These are phyloP conservation scores for Porpolomopsis calyptriformis DNA, from an alignment of 768 basidiomycete species.

Conservation along the genomic window DNA sequence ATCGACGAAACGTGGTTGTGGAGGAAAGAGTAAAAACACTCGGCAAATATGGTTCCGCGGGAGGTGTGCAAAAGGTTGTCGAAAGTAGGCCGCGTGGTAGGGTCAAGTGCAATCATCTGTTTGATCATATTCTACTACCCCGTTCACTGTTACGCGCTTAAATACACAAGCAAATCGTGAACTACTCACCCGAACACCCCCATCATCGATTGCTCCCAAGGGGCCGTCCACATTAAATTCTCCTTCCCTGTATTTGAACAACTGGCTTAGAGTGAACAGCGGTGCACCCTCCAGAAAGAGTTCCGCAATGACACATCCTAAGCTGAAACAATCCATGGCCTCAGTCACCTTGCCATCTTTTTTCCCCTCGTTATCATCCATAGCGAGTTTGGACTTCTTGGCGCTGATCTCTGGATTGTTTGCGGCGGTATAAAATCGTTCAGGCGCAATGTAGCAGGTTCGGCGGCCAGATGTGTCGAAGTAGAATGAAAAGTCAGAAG, in stretches of 20 bases:
- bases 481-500: conserved; percentile 95
- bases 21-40: conserved; percentile 90
- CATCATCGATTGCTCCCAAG: conserved; percentile 68
- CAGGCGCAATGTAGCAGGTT: conserved; percentile 94
- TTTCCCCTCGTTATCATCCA: conserved; percentile 50
- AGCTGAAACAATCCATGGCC: conserved; percentile 95
- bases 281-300: conserved; percentile 91
- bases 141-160: conserved; percentile 10
- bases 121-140: conserved; percentile 66
- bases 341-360: conserved; percentile 81
- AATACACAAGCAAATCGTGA: conserved; percentile 11
- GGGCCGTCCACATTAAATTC: conserved; percentile 67
- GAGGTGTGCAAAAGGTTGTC: conserved; percentile 65
- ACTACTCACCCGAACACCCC: conserved; percentile 62
- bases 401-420: conserved; percentile 59
- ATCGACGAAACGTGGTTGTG: conserved; percentile 80
- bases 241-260: conserved; percentile 89
- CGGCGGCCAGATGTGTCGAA: conserved; percentile 91
- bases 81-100: conserved; percentile 68
- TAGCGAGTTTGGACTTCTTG: conserved; percentile 46
- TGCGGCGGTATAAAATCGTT: conserved; percentile 78
- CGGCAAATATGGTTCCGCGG: conserved; percentile 76
- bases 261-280: conserved; percentile 85
- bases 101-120: conserved; percentile 82
- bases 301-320: conserved; percentile 91